These are phyloP conservation scores for Talaromyces wortmannii DNA, from an alignment of 495 filamentous ascomycete species.

Conservation along the genomic window DNA sequence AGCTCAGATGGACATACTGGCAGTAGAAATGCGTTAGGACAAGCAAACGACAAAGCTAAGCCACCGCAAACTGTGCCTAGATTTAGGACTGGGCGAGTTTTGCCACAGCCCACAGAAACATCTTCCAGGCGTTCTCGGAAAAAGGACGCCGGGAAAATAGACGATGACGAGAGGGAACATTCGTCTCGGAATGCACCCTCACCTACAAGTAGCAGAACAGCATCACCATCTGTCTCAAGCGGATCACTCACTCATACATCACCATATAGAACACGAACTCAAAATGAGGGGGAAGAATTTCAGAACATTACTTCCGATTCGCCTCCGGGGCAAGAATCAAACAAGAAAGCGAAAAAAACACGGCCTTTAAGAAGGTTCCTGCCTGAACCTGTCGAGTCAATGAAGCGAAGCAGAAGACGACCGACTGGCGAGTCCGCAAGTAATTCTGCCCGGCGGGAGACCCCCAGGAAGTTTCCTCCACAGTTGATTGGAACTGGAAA, in stretches of 20 bases:
- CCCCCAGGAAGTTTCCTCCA: constrained; percentile 45
- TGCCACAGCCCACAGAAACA: constrained; percentile 64
- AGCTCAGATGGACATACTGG: not conserved
- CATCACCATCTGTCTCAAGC: not conserved
- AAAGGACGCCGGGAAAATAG: constrained; percentile 40
- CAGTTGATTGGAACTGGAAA: constrained; percentile 51
- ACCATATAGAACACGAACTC: not conserved
- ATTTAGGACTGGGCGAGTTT: constrained; percentile 37
- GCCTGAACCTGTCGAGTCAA: constrained; percentile 24
- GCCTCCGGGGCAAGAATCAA: not conserved
- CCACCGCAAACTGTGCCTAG: constrained; percentile 3
- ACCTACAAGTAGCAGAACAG: constrained; percentile 5
- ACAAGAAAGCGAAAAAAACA: constrained; percentile 22
- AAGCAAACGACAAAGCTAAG: not conserved
- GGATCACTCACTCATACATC: not conserved
- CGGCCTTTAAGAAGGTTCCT: constrained; percentile 15
- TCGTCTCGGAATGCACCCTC: constrained; percentile 1
- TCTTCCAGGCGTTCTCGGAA: constrained; percentile 48
- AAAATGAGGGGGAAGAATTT: not conserved
- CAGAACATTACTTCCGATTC: not conserved
- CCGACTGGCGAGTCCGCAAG: not conserved
- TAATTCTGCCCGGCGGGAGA: constrained; percentile 5
- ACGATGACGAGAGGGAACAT: constrained; percentile 22
- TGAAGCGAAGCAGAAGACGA: constrained; percentile 7
- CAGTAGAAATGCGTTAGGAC: not conserved